Percentiles rank a stretch among this genome's conserved stretches.
Conservation (phyloP, 1,284 basidiomycete species). For the Coniophora puteana region DNA sequence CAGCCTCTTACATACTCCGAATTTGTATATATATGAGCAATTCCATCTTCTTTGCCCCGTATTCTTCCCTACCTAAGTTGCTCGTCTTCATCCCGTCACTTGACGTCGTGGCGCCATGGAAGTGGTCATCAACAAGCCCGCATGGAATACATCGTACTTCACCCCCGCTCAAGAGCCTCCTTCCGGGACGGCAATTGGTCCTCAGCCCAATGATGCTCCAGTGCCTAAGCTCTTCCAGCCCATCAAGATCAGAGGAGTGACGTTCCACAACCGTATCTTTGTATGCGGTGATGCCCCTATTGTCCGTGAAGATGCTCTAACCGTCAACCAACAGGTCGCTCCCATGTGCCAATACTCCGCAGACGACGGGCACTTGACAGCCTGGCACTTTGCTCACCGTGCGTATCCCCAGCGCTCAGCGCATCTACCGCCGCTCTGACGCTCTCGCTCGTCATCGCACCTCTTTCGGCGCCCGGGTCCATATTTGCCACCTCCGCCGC, state of each 20-base stretch:
- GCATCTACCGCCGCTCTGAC: too few relatives aligned
- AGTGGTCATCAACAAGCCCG: slow-evolving; percentile 26
- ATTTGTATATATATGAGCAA: too few relatives aligned
- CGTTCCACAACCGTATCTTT: slow-evolving; percentile 70
- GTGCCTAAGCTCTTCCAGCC: slow-evolving; percentile 64
- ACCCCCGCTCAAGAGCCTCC: slow-evolving; percentile 50
- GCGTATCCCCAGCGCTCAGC: slow-evolving; percentile 13
- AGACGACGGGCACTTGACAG: slow-evolving; percentile 48
- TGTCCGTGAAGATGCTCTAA: not conserved
- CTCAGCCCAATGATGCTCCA: slow-evolving; percentile 36
- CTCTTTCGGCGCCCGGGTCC: too few relatives aligned
- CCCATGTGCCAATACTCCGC: slow-evolving; percentile 67
- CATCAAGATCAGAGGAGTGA: slow-evolving; percentile 57
- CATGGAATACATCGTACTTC: slow-evolving; percentile 44
- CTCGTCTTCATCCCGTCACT: not conserved
- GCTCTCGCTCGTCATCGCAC: not conserved
- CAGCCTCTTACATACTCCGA: too few relatives aligned
- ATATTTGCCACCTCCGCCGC: too few relatives aligned
- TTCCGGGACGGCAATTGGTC: slow-evolving; percentile 43
- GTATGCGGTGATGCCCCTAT: slow-evolving; percentile 31
- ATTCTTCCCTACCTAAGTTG: too few relatives aligned
- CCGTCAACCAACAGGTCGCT: slow-evolving; percentile 29
- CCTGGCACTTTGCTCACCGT: slow-evolving; percentile 52
- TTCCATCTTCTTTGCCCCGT: too few relatives aligned
- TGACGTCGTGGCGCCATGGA: slow-evolving; percentile 9